Base-by-base conservation (phyloP, 352 stramenopile genomes). In the Globisporangium camurandrum region DNA sequence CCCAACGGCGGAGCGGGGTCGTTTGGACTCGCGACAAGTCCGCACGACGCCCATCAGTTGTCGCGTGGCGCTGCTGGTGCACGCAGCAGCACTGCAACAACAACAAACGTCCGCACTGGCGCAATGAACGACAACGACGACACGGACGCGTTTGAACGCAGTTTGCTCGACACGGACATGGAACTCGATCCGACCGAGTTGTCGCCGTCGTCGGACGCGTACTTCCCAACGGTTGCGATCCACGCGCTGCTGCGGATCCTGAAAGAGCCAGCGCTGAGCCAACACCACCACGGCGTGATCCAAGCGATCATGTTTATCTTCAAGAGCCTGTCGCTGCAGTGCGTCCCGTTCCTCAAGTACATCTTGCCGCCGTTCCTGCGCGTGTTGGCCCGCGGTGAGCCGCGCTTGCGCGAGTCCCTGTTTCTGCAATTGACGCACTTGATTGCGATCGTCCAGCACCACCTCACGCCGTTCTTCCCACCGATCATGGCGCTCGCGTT, bases 221-320 rank as follows among this genome's bases (percentile, higher is more conserved):
- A 98, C 60, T 99, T 98, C 71, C 95, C 96, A 14, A 98, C 95
- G 1, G 94, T 99, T 20, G 93, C 95, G 8, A 97, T 99, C 49
- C 85, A 98, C 53, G 93, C 96, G 14, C 61, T 99, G 27, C 88
- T 98, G 51, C 75, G 86, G 16, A 98, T 99, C 51, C 83, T 99
- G 31, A 90, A 95, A 30, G 95, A 99, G 57, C 78, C 88, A 12
- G 97, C 91, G 10, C 71, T 99, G 10, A 90, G 89, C 47, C 88
- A 91, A 24, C 93, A 99, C 54, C 97, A 99, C 62, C 84, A 95
- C 23, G 81, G 96, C 52, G 95, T 98, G 20, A 98, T 98, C 51
- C 96, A 99, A 53, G 95, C 96, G 19, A 93, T 99, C 26, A 98
- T 98, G 81, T 98, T 98, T 49, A 98, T 99, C 51, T 99, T 99